These are phyloP conservation scores for Xylariaceae sp. DNA, from an alignment of 2,329 filamentous ascomycete species.

Conservation along the genomic window DNA sequence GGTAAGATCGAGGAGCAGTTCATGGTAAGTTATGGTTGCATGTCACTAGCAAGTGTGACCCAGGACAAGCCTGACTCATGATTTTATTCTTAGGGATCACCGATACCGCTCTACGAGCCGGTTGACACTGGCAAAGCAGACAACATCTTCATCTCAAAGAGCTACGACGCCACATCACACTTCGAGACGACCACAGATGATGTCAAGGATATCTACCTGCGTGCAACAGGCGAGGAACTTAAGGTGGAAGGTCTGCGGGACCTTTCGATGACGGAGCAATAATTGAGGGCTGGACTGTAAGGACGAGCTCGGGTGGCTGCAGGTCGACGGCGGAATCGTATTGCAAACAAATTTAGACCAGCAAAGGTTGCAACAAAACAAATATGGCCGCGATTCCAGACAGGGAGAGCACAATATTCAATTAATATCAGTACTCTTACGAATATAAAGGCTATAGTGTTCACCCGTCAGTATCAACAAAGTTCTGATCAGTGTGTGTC, in stretches of 20 bases:
- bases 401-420: neutral
- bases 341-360: conserved; percentile 10
- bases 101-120: conserved; percentile 92
- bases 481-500: neutral
- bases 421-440: neutral
- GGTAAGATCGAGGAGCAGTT: conserved; percentile 96
- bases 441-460: conserved; percentile 2
- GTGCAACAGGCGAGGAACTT: conserved; percentile 77
- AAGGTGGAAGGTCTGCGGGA: conserved; percentile 84
- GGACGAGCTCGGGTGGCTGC: neutral
- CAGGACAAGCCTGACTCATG: conserved; percentile 4
- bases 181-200: conserved; percentile 92
- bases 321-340: neutral
- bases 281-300: conserved; percentile 22
- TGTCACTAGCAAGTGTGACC: neutral
- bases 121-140: conserved; percentile 74
- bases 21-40: conserved; percentile 53
- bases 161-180: conserved; percentile 95
- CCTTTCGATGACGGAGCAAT: conserved; percentile 65
- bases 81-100: conserved; percentile 51
- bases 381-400: neutral
- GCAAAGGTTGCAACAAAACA: conserved; percentile 1
- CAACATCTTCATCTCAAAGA: conserved; percentile 96
- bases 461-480: neutral
- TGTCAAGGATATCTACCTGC: conserved; percentile 86